Evolutionary conservation across 257 asterid species (phyloP).

Genomic region (Euphrasia confusa): DNA sequence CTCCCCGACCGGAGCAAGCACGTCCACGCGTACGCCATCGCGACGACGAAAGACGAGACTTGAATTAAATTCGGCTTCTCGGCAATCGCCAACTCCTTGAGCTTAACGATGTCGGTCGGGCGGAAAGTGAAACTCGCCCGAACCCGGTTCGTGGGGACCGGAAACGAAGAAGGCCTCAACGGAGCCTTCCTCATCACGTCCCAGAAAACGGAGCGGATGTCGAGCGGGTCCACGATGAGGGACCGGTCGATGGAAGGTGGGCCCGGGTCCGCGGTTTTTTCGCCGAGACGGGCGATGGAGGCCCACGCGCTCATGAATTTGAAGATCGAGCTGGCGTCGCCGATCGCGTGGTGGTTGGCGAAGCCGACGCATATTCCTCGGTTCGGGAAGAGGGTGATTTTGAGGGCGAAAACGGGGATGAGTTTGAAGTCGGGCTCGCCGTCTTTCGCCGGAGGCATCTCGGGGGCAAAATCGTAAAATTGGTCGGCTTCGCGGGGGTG

Average conservation of each 20-base stretch:
- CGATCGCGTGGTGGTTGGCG: background rate
- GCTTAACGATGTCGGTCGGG: slow-evolving; percentile 26
- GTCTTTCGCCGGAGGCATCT: background rate
- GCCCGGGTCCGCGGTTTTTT: too few species aligned
- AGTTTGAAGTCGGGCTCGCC: background rate
- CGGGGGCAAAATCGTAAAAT: background rate
- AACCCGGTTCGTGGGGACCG: slow-evolving; percentile 32
- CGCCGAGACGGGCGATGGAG: background rate
- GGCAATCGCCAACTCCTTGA: slow-evolving; percentile 33
- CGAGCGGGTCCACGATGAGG: slow-evolving; percentile 24
- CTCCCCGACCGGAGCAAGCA: slow-evolving; percentile 36
- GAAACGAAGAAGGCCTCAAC: slow-evolving; percentile 6
- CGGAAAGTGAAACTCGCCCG: slow-evolving; percentile 41
- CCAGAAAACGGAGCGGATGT: slow-evolving; percentile 27
- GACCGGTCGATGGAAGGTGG: slow-evolving; percentile 34
- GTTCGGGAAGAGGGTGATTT: background rate
- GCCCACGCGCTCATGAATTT: background rate
- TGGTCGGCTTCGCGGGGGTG: background rate
- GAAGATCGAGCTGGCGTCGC: slow-evolving; percentile 3
- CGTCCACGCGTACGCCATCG: slow-evolving; percentile 38
- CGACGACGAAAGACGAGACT: slow-evolving; percentile 36
- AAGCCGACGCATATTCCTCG: background rate
- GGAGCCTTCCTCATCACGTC: slow-evolving; percentile 18
- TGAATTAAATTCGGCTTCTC: slow-evolving; percentile 22
- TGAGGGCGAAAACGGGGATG: background rate